phyloP scores from a whole-genome alignment of 768 basidiomycete genomes.

The Tylopilus felleus region DNA sequence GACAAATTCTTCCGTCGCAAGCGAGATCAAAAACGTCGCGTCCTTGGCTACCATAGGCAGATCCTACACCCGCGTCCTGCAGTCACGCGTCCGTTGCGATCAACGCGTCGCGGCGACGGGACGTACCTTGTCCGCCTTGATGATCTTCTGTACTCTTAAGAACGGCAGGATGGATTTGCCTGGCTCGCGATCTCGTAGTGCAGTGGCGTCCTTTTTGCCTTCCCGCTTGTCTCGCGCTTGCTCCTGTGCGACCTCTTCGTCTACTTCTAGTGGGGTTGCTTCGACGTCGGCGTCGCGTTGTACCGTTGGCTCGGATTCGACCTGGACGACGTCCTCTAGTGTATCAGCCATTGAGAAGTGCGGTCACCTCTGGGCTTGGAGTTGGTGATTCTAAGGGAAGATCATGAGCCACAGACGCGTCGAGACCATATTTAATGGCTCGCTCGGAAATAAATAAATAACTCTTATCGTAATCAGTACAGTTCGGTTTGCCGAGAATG shows the following conservation, averaged over 20 bases:
- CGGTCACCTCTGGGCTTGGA: neutral
- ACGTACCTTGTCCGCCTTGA: slow-evolving; percentile 80
- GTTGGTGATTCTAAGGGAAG: neutral
- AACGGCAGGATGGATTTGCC: slow-evolving; percentile 78
- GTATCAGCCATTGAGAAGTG: slow-evolving; percentile 10
- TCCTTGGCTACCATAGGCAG: slow-evolving; percentile 74
- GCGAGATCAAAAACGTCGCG: slow-evolving; percentile 71
- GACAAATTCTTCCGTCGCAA: slow-evolving; percentile 89
- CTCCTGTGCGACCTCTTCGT: slow-evolving; percentile 2
- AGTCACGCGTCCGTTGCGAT: neutral
- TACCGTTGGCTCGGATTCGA: neutral
- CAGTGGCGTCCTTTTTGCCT: slow-evolving; percentile 19
- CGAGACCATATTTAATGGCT: no score
- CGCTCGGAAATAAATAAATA: neutral
- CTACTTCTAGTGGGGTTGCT: neutral
- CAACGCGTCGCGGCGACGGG: neutral
- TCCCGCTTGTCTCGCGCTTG: slow-evolving; percentile 11
- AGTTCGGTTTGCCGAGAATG: no score
- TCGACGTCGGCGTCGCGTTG: slow-evolving; percentile 14
- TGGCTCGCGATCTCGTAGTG: slow-evolving; percentile 34
- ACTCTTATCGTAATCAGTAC: no score
- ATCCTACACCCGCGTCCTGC: slow-evolving; percentile 44
- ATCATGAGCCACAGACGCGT: slow-evolving; percentile 7
- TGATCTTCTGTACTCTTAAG: slow-evolving; percentile 75
- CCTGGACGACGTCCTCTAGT: slow-evolving; percentile 6